Evolutionary conservation across 2,329 filamentous ascomycete species (phyloP).

Genomic region (Dothideomycetes sp.): DNA sequence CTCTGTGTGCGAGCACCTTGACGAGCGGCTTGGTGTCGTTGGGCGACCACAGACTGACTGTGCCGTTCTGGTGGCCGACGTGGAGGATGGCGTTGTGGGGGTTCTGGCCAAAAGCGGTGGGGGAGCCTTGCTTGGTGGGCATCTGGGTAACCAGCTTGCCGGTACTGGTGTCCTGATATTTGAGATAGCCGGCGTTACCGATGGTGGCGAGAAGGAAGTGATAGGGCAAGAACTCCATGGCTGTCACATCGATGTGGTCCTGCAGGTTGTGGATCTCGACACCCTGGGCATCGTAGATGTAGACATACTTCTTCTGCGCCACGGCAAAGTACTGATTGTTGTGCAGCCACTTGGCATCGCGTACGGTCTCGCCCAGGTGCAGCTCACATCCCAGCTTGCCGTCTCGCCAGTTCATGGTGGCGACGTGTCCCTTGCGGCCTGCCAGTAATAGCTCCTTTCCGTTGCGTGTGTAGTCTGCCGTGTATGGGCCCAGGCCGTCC

Average conservation of each 20-base stretch:
- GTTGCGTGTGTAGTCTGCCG: slow-evolving; percentile 80
- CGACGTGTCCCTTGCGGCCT: slow-evolving; percentile 86
- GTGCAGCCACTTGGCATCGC: slow-evolving; percentile 85
- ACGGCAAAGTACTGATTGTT: slow-evolving; percentile 93
- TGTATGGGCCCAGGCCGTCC: slow-evolving; percentile 73
- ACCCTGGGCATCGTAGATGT: slow-evolving; percentile 87
- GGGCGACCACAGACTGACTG: slow-evolving; percentile 90
- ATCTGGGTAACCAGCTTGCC: slow-evolving; percentile 80
- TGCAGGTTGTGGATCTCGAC: slow-evolving; percentile 86
- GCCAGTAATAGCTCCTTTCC: slow-evolving; percentile 76
- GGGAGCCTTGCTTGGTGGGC: slow-evolving; percentile 71
- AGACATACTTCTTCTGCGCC: slow-evolving; percentile 91
- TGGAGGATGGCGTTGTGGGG: slow-evolving; percentile 87
- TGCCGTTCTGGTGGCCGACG: slow-evolving; percentile 88
- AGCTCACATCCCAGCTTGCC: slow-evolving; percentile 86
- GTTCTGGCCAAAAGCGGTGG: slow-evolving; percentile 78
- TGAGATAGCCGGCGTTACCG: slow-evolving; percentile 71
- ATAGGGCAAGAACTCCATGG: slow-evolving; percentile 93
- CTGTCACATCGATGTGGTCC: slow-evolving; percentile 81
- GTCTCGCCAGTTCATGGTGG: slow-evolving; percentile 91
- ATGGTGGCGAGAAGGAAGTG: slow-evolving; percentile 87
- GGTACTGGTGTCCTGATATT: slow-evolving; percentile 92
- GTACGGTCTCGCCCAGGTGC: slow-evolving; percentile 79
- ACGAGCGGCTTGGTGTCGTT: slow-evolving; percentile 79
- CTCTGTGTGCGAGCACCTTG: slow-evolving; percentile 80